Evolutionary conservation across 2,329 filamentous ascomycete genomes (phyloP), one percentile per base, ranked within the genome.

Genomic region (Zopfia rhizophila): DNA sequence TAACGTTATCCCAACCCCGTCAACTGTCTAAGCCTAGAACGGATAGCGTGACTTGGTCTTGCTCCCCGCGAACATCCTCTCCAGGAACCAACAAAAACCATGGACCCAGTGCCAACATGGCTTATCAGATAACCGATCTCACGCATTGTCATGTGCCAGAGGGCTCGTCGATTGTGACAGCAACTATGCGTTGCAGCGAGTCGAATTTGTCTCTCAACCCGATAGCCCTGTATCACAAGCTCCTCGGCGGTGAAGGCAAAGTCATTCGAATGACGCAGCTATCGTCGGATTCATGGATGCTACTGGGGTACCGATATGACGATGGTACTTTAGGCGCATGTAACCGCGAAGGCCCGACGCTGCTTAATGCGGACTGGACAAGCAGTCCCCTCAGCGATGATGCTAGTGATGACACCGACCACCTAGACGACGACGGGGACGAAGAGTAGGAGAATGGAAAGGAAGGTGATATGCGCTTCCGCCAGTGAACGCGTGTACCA

Each of bases 211-310:
- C 31, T 46, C 39, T 35, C 17, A 29, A 42, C 24, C 32, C 24
- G 16, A 23, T 22, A 45, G 31, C 39, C 18, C 27, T 53, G 17
- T 11, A 31, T 22, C 19, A 36, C 22, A 45, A 39, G 17, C 12
- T 55, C 35, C 30, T 55, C 21, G 35, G 44, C 22, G 25, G 27
- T 11, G n/a, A 42, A 52, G 48, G 48, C 38, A 38, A 52, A 53
- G 16, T 48, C 27, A 44, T 51, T 27, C 30, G 38, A 7, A 51
- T 35, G 19, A 48, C 16, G 5, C 14, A 48, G 48, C 21, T 47
- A 48, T 42, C 32, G 24, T 28, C 32, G 21, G 51, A 55, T 48
- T 51, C 23, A 35, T 52, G 29, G 48, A 19, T 49, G 39, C 17
- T 55, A 36, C 19, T 55, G 32, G 45, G 44, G 21, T 55, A 44